Conservation (phyloP, 2,329 filamentous ascomycete genomes). For the Colletotrichum abscissum region DNA sequence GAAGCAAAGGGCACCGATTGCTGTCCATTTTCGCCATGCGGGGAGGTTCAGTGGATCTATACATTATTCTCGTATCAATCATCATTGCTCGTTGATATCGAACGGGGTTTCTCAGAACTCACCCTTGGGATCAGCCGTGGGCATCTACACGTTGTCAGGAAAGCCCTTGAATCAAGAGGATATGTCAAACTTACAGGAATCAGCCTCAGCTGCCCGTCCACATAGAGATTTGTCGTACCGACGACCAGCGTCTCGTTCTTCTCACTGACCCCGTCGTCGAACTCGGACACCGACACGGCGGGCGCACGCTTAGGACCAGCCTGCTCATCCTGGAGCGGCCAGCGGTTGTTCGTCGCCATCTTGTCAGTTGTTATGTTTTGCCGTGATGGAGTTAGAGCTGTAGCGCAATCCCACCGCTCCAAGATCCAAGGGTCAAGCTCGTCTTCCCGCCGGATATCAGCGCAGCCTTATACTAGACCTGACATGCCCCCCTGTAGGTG, state of each 20-base stretch:
- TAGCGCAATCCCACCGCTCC: constrained; percentile 4
- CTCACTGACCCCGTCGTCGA: background rate
- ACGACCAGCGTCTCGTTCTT: constrained; percentile 37
- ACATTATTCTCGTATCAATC: background rate
- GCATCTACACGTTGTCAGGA: constrained; percentile 33
- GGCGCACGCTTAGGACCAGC: constrained; percentile 12
- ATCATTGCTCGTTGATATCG: background rate
- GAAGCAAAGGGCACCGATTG: constrained; percentile 42
- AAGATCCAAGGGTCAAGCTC: background rate
- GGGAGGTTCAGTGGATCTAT: constrained; percentile 46
- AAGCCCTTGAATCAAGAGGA: background rate
- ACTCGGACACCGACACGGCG: constrained; percentile 3
- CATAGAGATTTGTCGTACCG: constrained; percentile 38
- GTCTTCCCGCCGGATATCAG: background rate
- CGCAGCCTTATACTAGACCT: constrained; percentile 22
- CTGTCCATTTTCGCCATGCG: constrained; percentile 44
- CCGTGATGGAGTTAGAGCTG: background rate
- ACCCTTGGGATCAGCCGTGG: constrained; percentile 45
- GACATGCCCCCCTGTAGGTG: background rate
- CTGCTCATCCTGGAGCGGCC: constrained; percentile 31
- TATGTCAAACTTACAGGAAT: constrained; percentile 37
- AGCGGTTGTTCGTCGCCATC: constrained; percentile 26
- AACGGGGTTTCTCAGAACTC: background rate
- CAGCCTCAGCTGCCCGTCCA: constrained; percentile 36
- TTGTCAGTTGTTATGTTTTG: background rate